A percentile compares a stretch with the other conserved stretches of the same genome.
These are phyloP conservation scores for Zygosaccharomyces pseudobailii DNA, from an alignment of 1,139 yeast species.

Conservation along the genomic window DNA sequence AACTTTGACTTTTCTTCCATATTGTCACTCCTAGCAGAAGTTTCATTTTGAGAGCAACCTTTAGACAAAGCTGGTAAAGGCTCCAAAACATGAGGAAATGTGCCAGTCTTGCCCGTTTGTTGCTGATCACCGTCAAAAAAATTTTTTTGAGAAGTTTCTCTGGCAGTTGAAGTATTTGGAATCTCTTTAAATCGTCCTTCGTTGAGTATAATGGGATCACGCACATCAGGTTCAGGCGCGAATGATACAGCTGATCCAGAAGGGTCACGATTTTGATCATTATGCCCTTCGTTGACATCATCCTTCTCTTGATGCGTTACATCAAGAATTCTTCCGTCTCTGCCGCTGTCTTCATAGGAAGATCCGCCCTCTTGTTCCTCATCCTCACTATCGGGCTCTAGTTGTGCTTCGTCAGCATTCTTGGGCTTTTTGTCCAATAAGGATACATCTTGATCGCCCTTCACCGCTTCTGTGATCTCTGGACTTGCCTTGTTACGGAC, in stretches of 20 bases:
- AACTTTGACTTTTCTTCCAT: not conserved
- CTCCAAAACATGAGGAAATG: not conserved
- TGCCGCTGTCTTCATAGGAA: constrained; percentile 6
- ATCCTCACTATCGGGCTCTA: not conserved
- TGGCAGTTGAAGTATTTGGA: not conserved
- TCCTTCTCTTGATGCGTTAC: constrained; percentile 4
- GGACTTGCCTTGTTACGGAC: constrained; percentile 47
- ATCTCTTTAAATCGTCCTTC: not conserved
- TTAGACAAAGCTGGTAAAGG: not conserved
- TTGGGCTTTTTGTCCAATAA: constrained; percentile 13
- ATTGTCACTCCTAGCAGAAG: not conserved
- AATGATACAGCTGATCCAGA: not conserved
- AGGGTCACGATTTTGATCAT: not conserved
- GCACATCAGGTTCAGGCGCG: not conserved
- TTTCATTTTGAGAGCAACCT: not conserved
- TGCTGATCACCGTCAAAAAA: not conserved
- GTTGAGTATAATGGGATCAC: not conserved
- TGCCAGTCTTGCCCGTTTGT: not conserved
- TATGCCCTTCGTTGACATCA: not conserved
- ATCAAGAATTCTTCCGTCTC: not conserved
- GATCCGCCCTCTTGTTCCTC: not conserved
- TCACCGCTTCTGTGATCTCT: constrained; percentile 30
- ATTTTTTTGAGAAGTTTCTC: not conserved
- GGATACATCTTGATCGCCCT: constrained; percentile 32
- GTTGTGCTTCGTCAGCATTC: not conserved